These are phyloP conservation scores for Daldinia bambusicola DNA, from an alignment of 495 filamentous ascomycete genomes.

Conservation along the genomic window DNA sequence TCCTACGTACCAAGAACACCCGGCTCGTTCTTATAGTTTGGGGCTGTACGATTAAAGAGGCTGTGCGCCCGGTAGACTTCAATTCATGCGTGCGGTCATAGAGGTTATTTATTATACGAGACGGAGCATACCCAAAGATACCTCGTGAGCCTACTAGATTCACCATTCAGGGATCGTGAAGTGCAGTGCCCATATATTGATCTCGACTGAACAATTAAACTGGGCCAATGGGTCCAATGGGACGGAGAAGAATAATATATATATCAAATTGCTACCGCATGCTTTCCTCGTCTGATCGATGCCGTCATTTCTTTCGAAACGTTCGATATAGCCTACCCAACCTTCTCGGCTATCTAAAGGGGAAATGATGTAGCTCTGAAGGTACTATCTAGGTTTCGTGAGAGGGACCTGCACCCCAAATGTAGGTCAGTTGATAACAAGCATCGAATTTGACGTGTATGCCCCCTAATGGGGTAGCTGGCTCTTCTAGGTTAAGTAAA, in stretches of 20 bases:
- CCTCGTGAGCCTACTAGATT: not conserved
- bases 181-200: not conserved
- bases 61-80: not conserved
- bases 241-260: slow-evolving; percentile 1
- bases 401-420: not conserved
- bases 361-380: not conserved
- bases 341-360: slow-evolving; percentile 3
- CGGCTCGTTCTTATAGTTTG: too few relatives aligned
- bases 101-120: not conserved
- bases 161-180: not conserved
- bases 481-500: too few relatives aligned
- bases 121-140: not conserved
- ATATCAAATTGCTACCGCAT: slow-evolving; percentile 18
- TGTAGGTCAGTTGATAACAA: not conserved
- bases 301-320: slow-evolving; percentile 14
- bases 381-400: not conserved
- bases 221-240: not conserved
- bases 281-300: slow-evolving; percentile 32
- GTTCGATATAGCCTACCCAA: not conserved
- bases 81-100: not conserved
- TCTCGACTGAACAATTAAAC: not conserved
- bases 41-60: too few relatives aligned
- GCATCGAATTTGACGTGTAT: too few relatives aligned
- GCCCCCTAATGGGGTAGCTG: too few relatives aligned
- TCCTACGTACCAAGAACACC: too few relatives aligned